Conservation (phyloP, 2,329 filamentous ascomycete genomes). For the Trichoderma afroharzianum region DNA sequence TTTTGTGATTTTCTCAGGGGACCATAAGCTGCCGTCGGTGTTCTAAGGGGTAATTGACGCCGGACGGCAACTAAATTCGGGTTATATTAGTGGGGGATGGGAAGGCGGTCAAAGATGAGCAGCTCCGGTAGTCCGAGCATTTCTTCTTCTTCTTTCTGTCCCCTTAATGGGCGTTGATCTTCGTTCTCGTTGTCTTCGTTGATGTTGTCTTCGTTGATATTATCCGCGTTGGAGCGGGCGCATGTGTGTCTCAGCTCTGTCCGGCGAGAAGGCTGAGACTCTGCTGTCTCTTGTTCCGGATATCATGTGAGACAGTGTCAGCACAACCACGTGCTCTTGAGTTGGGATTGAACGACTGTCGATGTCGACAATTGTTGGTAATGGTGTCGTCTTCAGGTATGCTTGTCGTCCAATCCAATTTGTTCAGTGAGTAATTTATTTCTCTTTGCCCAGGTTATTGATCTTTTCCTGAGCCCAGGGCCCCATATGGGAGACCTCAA, state of each 20-base stretch:
- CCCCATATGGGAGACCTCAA: not conserved
- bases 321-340: not conserved
- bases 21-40: too few relatives aligned
- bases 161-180: not conserved
- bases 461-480: not conserved
- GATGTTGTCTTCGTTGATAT: not conserved
- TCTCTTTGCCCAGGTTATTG: not conserved
- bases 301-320: not conserved
- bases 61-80: too few relatives aligned
- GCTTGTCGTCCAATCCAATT: not conserved
- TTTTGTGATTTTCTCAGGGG: too few relatives aligned
- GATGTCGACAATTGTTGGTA: not conserved
- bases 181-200: not conserved
- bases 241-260: not conserved
- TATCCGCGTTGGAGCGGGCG: not conserved
- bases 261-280: not conserved
- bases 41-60: too few relatives aligned
- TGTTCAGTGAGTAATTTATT: not conserved
- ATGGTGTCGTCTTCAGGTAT: not conserved
- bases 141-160: not conserved
- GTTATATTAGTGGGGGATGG: too few relatives aligned
- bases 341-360: not conserved
- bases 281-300: not conserved
- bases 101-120: too few relatives aligned
- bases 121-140: too few relatives aligned